Conservation (phyloP, 2,329 filamentous ascomycete species). For the Calonectria honghensis region DNA sequence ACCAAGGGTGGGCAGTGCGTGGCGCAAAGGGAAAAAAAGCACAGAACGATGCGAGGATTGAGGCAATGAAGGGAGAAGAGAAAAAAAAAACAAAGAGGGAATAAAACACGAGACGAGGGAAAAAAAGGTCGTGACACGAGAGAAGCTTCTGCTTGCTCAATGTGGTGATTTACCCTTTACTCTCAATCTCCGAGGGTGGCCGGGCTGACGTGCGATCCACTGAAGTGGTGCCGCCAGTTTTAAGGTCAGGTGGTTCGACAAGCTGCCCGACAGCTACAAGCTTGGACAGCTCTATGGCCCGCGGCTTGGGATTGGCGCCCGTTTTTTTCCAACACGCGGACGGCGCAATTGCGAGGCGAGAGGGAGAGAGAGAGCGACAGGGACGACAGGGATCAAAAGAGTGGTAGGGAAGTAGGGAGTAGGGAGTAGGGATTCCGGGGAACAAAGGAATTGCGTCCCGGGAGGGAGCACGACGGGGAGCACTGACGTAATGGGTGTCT, state of each 20-base stretch:
- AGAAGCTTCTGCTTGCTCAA: conserved; percentile 26
- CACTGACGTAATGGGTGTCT: conserved; percentile 53
- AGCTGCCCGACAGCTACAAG: conserved; percentile 44
- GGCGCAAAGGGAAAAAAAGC: background rate
- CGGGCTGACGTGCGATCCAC: conserved; percentile 38
- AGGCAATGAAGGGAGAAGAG: conserved; percentile 7
- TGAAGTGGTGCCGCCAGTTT: conserved; percentile 50
- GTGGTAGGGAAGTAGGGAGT: conserved; percentile 40
- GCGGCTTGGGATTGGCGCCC: conserved; percentile 44
- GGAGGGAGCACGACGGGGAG: conserved; percentile 24
- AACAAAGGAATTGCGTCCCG: conserved; percentile 47
- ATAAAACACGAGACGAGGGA: conserved; percentile 32
- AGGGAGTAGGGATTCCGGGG: conserved; percentile 45
- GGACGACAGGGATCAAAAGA: conserved; percentile 21
- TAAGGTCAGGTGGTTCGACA: conserved; percentile 51
- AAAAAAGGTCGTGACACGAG: conserved; percentile 28
- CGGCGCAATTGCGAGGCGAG: conserved; percentile 36
- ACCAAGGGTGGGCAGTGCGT: background rate
- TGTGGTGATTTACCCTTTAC: conserved; percentile 33
- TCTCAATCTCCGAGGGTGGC: conserved; percentile 50
- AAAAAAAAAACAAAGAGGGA: conserved; percentile 2
- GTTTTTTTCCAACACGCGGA: conserved; percentile 22
- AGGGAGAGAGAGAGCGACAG: conserved; percentile 12
- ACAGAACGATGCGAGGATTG: conserved; percentile 17
- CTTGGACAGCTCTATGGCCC: conserved; percentile 53